Evolutionary conservation across 1,284 basidiomycete genomes (phyloP).

Genomic region (Cryptococcus wingfieldii): DNA sequence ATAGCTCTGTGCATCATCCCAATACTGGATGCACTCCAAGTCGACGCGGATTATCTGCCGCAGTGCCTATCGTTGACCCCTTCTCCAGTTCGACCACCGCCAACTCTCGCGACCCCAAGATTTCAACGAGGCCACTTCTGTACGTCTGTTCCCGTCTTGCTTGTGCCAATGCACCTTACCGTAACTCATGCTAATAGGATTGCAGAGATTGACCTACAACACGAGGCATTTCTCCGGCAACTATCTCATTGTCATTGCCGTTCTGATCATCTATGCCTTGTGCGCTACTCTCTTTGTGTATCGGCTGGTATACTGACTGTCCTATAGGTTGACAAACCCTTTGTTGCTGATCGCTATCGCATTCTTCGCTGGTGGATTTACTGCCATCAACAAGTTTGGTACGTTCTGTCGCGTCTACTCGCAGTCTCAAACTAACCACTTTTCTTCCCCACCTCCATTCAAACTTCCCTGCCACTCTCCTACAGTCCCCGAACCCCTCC

Average conservation of each 20-base stretch:
- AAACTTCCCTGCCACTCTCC: too few species aligned
- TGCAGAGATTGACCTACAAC: slow-evolving; percentile 79
- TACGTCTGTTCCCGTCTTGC: slow-evolving; percentile 18
- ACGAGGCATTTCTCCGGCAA: slow-evolving; percentile 90
- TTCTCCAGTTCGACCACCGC: slow-evolving; percentile 69
- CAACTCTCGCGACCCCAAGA: slow-evolving; percentile 69
- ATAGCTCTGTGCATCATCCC: not conserved
- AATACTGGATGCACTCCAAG: not conserved
- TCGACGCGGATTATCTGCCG: not conserved
- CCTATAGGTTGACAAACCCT: slow-evolving; percentile 61
- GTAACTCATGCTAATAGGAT: not conserved
- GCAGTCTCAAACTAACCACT: too few species aligned
- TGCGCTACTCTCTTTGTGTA: slow-evolving; percentile 37
- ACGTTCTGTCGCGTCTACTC: slow-evolving; percentile 37
- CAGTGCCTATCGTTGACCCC: not conserved
- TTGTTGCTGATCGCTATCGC: slow-evolving; percentile 74
- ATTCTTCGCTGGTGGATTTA: slow-evolving; percentile 88
- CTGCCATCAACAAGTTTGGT: slow-evolving; percentile 86
- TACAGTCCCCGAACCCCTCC: slow-evolving; percentile 44
- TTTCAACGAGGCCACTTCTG: slow-evolving; percentile 57
- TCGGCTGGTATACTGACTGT: not conserved
- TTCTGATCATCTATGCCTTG: slow-evolving; percentile 88
- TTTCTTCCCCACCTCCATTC: too few species aligned
- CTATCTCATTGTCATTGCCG: slow-evolving; percentile 74
- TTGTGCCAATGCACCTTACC: not conserved